phyloP scores from a whole-genome alignment of 2,329 filamentous ascomycete genomes.

The Neospermospora avenae region DNA sequence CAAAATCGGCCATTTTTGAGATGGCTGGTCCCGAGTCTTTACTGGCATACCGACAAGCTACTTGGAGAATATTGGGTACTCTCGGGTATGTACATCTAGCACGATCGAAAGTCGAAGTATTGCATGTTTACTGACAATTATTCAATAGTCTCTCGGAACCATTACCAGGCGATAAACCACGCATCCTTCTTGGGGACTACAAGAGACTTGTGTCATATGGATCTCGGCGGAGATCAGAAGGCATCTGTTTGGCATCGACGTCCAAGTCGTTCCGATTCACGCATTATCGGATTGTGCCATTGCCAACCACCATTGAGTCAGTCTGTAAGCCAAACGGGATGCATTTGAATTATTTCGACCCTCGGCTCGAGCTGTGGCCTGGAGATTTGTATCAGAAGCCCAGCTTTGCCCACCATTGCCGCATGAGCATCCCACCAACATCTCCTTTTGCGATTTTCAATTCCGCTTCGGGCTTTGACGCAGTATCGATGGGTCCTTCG shows the following conservation, averaged over 20 bases:
- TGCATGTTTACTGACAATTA: neutral
- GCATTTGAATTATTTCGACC: conserved; percentile 34
- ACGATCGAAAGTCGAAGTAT: neutral
- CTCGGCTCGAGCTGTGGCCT: conserved; percentile 27
- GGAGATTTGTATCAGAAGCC: conserved; percentile 23
- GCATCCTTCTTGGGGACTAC: neutral
- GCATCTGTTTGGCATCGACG: conserved; percentile 33
- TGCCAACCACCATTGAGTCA: conserved; percentile 29
- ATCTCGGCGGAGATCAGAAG: neutral
- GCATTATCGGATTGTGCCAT: conserved; percentile 32
- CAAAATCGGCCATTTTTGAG: conserved; percentile 51
- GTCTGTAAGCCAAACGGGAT: conserved; percentile 34
- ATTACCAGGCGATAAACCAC: neutral
- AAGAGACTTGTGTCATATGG: neutral
- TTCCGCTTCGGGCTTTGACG: conserved; percentile 20
- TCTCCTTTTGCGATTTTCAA: conserved; percentile 30
- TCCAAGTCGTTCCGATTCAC: conserved; percentile 35
- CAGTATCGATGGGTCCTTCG: conserved; percentile 32
- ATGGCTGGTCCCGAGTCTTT: conserved; percentile 44
- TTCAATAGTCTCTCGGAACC: neutral
- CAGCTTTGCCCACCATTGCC: conserved; percentile 36
- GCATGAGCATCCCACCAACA: conserved; percentile 34
- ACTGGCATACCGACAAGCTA: conserved; percentile 48
- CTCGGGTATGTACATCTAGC: neutral
- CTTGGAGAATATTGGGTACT: conserved; percentile 45